phyloP scores from a whole-genome alignment of 2,329 filamentous ascomycete species.

The Didymella exigua region DNA sequence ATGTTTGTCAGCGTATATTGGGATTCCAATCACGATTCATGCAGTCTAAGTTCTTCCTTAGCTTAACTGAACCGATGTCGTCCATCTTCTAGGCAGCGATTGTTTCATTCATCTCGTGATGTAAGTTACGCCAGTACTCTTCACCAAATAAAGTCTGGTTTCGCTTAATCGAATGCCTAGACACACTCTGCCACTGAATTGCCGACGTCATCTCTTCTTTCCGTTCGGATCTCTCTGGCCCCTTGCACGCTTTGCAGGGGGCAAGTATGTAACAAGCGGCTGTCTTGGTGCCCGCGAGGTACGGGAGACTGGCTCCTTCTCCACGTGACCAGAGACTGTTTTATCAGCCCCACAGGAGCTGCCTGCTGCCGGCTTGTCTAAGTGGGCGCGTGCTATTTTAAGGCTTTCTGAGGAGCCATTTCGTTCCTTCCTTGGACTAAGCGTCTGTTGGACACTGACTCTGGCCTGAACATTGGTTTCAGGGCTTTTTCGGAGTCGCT shows the following conservation, averaged over 20 bases:
- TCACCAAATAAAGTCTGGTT: background rate
- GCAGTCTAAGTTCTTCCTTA: background rate
- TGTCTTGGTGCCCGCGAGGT: background rate
- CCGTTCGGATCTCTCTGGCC: background rate
- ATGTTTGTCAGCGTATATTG: too few species aligned
- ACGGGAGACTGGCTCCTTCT: background rate
- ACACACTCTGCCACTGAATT: background rate
- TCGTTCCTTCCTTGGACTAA: background rate
- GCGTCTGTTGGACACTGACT: background rate
- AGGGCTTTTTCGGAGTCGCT: too few species aligned
- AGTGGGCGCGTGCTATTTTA: too few species aligned
- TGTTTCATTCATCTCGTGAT: background rate
- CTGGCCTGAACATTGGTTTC: background rate
- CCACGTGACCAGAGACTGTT: background rate
- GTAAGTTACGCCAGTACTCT: background rate
- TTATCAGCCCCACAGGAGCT: background rate
- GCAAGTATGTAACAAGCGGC: background rate
- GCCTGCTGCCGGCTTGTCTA: background rate
- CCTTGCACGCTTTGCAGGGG: constrained; percentile 6
- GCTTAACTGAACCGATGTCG: background rate
- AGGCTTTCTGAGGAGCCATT: background rate
- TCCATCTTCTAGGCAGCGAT: background rate
- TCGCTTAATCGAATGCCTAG: background rate
- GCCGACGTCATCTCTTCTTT: background rate
- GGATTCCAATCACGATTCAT: constrained; percentile 1